Percentiles rank a stretch among this genome's conserved stretches.
These are phyloP conservation scores for barrel medic (Medicago truncatula) DNA, from an alignment of 306 rosid species.

Conservation along the genomic window DNA sequence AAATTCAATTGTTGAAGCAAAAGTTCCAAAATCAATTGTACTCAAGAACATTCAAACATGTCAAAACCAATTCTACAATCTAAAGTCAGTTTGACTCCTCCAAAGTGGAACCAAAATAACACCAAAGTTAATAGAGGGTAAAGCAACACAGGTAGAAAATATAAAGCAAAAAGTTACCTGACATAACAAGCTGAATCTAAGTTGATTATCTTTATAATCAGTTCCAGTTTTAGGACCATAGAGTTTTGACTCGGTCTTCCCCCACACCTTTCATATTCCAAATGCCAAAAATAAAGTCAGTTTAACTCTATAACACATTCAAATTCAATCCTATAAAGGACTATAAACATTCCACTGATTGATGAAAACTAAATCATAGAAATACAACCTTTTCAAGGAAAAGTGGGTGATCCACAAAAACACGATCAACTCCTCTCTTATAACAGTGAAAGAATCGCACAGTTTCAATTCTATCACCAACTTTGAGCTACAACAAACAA, in stretches of 20 bases:
- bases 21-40: too few species aligned
- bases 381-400: slow-evolving; percentile 69
- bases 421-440: slow-evolving; percentile 83
- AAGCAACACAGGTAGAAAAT: background rate
- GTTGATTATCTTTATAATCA: slow-evolving; percentile 74
- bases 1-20: background rate
- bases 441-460: slow-evolving; percentile 76
- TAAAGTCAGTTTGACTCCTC: background rate
- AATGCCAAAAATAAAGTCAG: slow-evolving; percentile 19
- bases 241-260: slow-evolving; percentile 69
- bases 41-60: background rate
- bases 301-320: slow-evolving; percentile 1
- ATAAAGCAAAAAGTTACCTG: slow-evolving; percentile 50
- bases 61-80: background rate
- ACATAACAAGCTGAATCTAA: slow-evolving; percentile 73
- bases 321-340: background rate
- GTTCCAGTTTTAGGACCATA: slow-evolving; percentile 74
- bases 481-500: slow-evolving; percentile 51
- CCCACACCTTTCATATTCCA: slow-evolving; percentile 69
- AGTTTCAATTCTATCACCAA: slow-evolving; percentile 58
- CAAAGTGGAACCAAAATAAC: background rate
- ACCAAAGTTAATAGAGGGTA: background rate
- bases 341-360: background rate
- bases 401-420: slow-evolving; percentile 75
- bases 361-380: slow-evolving; percentile 19